These are phyloP conservation scores for Colletotrichum spinosum DNA, from an alignment of 2,329 filamentous ascomycete species.

Conservation along the genomic window DNA sequence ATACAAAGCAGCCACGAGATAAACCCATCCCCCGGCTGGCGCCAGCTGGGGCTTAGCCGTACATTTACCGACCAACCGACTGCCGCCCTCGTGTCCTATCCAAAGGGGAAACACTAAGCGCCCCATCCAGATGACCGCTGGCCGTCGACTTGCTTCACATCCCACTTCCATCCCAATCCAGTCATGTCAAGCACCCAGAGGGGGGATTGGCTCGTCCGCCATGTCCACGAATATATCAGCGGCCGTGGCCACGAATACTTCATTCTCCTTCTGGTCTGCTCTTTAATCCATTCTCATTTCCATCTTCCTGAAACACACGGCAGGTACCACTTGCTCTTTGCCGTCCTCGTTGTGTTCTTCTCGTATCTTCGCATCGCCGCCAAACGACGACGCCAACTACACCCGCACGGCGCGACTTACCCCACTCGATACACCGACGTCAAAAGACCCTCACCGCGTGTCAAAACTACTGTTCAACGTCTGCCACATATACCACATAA, in stretches of 20 bases:
- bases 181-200: constrained; percentile 29
- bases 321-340: constrained; percentile 6
- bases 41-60: not conserved
- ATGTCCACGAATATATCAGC: constrained; percentile 28
- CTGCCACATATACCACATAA: not conserved
- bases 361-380: not conserved
- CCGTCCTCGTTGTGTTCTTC: not conserved
- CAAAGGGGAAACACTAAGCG: constrained; percentile 29
- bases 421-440: constrained; percentile 9
- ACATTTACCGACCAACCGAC: constrained; percentile 17
- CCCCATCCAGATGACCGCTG: constrained; percentile 28
- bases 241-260: constrained; percentile 4
- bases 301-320: constrained; percentile 1
- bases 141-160: constrained; percentile 26
- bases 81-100: not conserved
- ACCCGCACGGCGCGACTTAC: not conserved
- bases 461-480: not conserved
- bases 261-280: not conserved
- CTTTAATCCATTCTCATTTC: not conserved
- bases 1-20: no score
- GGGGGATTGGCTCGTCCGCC: constrained; percentile 10
- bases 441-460: constrained; percentile 10
- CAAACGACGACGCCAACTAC: not conserved
- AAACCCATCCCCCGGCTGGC: no score
- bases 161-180: constrained; percentile 25